phyloP scores from a whole-genome alignment of 164 flowering plant genomes.

The Akebia trifoliata region DNA sequence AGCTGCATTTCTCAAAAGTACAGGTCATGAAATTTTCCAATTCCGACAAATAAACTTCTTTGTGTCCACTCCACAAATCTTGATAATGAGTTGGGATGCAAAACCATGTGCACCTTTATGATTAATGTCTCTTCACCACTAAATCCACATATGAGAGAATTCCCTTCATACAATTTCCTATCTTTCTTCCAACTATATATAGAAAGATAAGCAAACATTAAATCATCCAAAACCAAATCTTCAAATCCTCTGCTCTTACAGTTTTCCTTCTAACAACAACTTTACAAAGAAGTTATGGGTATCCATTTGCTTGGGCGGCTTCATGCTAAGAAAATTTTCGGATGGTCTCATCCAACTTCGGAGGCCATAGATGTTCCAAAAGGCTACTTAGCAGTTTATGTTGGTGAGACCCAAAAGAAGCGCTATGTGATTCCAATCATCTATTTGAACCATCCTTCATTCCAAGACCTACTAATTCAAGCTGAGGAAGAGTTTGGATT shows the following conservation, averaged over 20 bases:
- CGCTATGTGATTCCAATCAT: constrained; percentile 15
- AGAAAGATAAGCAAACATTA: neutral
- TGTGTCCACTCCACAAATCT: neutral
- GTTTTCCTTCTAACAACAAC: neutral
- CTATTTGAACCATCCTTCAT: constrained; percentile 6
- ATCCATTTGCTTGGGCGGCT: constrained; percentile 9
- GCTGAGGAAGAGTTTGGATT: constrained; percentile 5
- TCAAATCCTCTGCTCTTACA: neutral
- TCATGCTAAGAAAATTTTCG: constrained; percentile 10
- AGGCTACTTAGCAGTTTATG: constrained; percentile 34
- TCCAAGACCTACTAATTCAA: constrained; percentile 16
- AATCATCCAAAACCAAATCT: neutral
- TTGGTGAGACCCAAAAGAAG: constrained; percentile 24
- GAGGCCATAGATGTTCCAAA: constrained; percentile 18
- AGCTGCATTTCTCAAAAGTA: no score
- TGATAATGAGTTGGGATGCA: neutral
- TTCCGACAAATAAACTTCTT: neutral
- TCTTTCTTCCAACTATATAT: neutral
- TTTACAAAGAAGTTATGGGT: constrained; percentile 22
- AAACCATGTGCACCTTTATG: neutral
- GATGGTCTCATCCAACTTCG: neutral
- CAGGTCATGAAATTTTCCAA: neutral
- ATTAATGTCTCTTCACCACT: neutral
- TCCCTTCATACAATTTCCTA: neutral
- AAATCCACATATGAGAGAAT: neutral